Evolutionary conservation across 2,329 filamentous ascomycete species (phyloP).

Genomic region (Sporothrix pallida): DNA sequence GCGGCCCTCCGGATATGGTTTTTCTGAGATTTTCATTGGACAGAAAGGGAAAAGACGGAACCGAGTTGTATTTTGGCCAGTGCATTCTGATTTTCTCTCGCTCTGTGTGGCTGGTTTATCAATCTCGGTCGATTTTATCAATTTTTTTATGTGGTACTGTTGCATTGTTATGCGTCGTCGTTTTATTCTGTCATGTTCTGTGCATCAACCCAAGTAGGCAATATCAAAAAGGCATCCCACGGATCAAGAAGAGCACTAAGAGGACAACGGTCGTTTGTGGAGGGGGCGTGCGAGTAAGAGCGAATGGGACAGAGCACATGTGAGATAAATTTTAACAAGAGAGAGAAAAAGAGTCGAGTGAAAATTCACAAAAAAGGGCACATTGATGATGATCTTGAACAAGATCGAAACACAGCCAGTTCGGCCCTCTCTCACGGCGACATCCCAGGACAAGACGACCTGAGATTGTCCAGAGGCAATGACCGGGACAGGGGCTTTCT

Average conservation of each 20-base stretch:
- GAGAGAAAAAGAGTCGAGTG: not conserved
- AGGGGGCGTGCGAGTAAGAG: slow-evolving; percentile 20
- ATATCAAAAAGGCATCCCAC: slow-evolving; percentile 28
- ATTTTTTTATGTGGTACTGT: slow-evolving; percentile 20
- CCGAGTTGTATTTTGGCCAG: slow-evolving; percentile 8
- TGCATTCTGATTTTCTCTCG: slow-evolving; percentile 1
- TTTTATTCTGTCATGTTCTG: slow-evolving; percentile 32
- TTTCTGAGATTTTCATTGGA: slow-evolving; percentile 46
- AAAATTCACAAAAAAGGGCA: not conserved
- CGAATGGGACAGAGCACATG: not conserved
- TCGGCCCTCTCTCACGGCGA: not conserved
- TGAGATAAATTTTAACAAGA: not conserved
- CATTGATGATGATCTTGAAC: not conserved
- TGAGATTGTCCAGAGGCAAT: not conserved
- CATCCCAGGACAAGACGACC: not conserved
- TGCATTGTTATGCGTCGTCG: slow-evolving; percentile 25
- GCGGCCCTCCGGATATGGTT: slow-evolving; percentile 20
- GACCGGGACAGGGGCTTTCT: not conserved
- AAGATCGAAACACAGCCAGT: not conserved
- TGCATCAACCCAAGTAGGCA: slow-evolving; percentile 20
- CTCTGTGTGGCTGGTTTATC: not conserved
- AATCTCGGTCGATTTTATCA: slow-evolving; percentile 19
- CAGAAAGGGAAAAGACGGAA: slow-evolving; percentile 36
- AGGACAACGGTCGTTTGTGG: slow-evolving; percentile 13
- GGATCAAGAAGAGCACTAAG: slow-evolving; percentile 14